Evolutionary conservation across 78 protist genomes (phyloP), one percentile per base, ranked within the genome.

Genomic region (Monocercomonoides exilis): DNA sequence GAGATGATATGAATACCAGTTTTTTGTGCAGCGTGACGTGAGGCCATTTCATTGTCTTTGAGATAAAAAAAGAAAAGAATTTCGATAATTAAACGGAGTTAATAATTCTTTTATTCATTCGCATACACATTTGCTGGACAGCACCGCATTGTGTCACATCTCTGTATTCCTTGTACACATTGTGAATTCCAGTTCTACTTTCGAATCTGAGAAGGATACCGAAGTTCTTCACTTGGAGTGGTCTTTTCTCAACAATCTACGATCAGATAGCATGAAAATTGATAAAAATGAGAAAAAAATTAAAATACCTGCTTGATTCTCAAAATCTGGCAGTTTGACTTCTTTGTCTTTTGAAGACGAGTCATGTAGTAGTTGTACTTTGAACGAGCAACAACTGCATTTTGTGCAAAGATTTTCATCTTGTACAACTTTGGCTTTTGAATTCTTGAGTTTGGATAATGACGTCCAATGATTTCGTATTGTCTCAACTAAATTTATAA

Each of bases 341-440:
- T 88, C 98, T 97, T 97, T 87, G 98, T 84, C 92, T 95, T 96
- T 81, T 87, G 84, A 64, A 95, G 93, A 87, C 91, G 70, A 63
- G 91, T 32, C 84, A 95, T 86, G 95, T 94, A 96, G 85, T 97
- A 96, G 99, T 99, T 97, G 98, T 96, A 98, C 79, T 98, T 93
- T 81, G 91, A 44, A 85, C 88, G 85, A 46, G 99, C 99, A 46
- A 92, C 94, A 77, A 98, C 96, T 41, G 77, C 43, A 95, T 97
- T 96, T 81, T 91, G 89, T 29, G 99, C 99, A 84, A 98, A 98
- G 87, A 98, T 70, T 77, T 87, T 90, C 99, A 98, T 97, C 85
- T 96, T 91, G 98, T 88, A 97, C 90, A 98, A 44, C 91, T 88
- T 87, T 84, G 98, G 96, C 45, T 44, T 5, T 43, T 87, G 90